These are phyloP conservation scores for Sisymbrium altissimum DNA, from an alignment of 345 rosid genomes.

Conservation along the genomic window DNA sequence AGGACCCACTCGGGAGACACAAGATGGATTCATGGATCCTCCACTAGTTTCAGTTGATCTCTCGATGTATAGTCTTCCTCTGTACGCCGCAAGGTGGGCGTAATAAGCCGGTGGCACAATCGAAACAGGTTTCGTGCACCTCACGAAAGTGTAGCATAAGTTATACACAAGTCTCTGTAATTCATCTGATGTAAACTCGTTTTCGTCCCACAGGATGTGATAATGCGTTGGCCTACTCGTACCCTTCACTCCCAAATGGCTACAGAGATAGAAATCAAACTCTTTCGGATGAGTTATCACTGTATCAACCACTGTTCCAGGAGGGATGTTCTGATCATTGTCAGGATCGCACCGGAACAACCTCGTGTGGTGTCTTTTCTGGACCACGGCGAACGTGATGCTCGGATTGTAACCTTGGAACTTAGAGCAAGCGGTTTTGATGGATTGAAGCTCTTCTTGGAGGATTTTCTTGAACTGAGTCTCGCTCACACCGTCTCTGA, in stretches of 20 bases:
- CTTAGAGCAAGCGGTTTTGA: constrained; percentile 60
- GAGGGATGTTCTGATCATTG: constrained; percentile 68
- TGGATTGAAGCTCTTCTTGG: constrained; percentile 68
- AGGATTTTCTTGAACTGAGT: constrained; percentile 84
- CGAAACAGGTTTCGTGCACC: constrained; percentile 94
- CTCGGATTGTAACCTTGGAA: constrained; percentile 61
- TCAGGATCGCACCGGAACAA: constrained; percentile 57
- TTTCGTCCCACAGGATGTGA: constrained; percentile 83
- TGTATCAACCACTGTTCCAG: constrained; percentile 90
- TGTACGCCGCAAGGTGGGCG: constrained; percentile 92
- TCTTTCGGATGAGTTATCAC: constrained; percentile 87
- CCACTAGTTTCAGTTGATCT: constrained; percentile 52
- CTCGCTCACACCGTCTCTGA: constrained; percentile 93
- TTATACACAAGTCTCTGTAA: constrained; percentile 81
- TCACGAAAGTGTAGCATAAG: constrained; percentile 82
- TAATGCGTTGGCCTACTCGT: constrained; percentile 95
- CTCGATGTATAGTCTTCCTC: constrained; percentile 90
- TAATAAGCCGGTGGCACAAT: constrained; percentile 93
- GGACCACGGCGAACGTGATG: constrained; percentile 83
- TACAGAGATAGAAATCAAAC: constrained; percentile 90
- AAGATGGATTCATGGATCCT: constrained; percentile 37
- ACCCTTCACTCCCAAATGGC: constrained; percentile 93
- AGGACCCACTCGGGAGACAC: constrained; percentile 64
- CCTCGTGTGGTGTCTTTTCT: constrained; percentile 92
- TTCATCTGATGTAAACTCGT: constrained; percentile 85